Conservation (phyloP, 306 rosid genomes). For the Vigna radiata region DNA sequence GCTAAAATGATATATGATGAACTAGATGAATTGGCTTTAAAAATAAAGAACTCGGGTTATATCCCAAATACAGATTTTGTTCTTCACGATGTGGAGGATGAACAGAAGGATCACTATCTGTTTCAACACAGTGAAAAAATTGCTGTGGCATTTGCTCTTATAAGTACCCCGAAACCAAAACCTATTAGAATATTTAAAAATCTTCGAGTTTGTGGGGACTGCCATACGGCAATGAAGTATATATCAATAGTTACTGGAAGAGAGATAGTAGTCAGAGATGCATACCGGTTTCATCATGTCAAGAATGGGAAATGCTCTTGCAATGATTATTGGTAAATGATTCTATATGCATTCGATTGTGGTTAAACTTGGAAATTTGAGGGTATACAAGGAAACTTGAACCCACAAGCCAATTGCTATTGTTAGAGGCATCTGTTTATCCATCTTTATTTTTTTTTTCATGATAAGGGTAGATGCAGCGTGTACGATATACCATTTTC, state of each 20-base stretch:
- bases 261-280: conserved; percentile 70
- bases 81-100: conserved; percentile 76
- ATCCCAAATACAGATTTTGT: conserved; percentile 66
- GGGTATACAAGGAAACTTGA: not conserved
- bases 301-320: conserved; percentile 72
- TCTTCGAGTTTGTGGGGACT: conserved; percentile 69
- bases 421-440: no score
- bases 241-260: conserved; percentile 63
- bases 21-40: conserved; percentile 51
- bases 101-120: conserved; percentile 64
- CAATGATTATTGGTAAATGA: conserved; percentile 64
- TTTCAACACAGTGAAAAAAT: conserved; percentile 78
- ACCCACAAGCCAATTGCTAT: not conserved
- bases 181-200: conserved; percentile 71
- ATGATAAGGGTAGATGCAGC: no score
- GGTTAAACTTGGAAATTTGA: conserved; percentile 23
- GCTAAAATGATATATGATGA: conserved; percentile 63
- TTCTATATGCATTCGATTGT: conserved; percentile 4
- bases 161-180: conserved; percentile 52
- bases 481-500: no score
- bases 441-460: no score
- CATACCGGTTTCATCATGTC: conserved; percentile 71
- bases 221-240: conserved; percentile 66
- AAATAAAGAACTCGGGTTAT: conserved; percentile 65
- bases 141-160: conserved; percentile 71